Percentiles rank a stretch among this genome's conserved stretches.
phyloP scores from a whole-genome alignment of 1,139 yeast species.

The Zygotorulaspora mrakii region DNA sequence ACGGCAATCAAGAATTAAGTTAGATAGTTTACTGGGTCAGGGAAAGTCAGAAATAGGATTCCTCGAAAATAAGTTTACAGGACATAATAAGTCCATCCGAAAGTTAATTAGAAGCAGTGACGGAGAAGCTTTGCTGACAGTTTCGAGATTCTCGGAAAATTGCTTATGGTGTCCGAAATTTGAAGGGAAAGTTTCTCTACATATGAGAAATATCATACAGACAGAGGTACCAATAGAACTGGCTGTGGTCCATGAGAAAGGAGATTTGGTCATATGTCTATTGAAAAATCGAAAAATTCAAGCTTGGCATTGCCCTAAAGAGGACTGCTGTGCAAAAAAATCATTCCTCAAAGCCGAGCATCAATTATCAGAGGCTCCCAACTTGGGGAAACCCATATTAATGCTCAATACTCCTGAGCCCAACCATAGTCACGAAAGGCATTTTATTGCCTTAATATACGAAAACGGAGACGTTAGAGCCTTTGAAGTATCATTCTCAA shows the following conservation, averaged over 20 bases:
- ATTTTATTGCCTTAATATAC: slow-evolving; percentile 46
- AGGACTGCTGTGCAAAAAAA: slow-evolving; percentile 19
- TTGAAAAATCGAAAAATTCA: slow-evolving; percentile 43
- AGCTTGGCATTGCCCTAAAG: slow-evolving; percentile 57
- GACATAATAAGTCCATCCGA: slow-evolving; percentile 78
- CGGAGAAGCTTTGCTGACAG: slow-evolving; percentile 55
- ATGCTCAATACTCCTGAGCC: slow-evolving; percentile 49
- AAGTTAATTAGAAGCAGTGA: slow-evolving; percentile 60
- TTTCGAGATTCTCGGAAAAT: slow-evolving; percentile 51
- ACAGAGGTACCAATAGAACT: slow-evolving; percentile 43
- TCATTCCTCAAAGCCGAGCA: slow-evolving; percentile 23
- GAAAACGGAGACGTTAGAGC: slow-evolving; percentile 33
- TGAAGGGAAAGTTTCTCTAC: slow-evolving; percentile 35
- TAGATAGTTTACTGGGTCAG: slow-evolving; percentile 38
- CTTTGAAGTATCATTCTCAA: slow-evolving; percentile 28
- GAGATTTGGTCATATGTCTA: slow-evolving; percentile 48
- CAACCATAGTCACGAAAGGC: slow-evolving; percentile 35
- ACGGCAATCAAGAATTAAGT: slow-evolving; percentile 43
- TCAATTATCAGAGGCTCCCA: slow-evolving; percentile 16
- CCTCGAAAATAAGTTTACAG: slow-evolving; percentile 61
- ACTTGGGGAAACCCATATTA: slow-evolving; percentile 36
- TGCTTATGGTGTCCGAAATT: slow-evolving; percentile 55
- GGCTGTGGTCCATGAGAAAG: slow-evolving; percentile 55
- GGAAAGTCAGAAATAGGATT: slow-evolving; percentile 23
- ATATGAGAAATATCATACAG: slow-evolving; percentile 34